Conservation (phyloP, 1,284 basidiomycete species). For the Tilletia caries region DNA sequence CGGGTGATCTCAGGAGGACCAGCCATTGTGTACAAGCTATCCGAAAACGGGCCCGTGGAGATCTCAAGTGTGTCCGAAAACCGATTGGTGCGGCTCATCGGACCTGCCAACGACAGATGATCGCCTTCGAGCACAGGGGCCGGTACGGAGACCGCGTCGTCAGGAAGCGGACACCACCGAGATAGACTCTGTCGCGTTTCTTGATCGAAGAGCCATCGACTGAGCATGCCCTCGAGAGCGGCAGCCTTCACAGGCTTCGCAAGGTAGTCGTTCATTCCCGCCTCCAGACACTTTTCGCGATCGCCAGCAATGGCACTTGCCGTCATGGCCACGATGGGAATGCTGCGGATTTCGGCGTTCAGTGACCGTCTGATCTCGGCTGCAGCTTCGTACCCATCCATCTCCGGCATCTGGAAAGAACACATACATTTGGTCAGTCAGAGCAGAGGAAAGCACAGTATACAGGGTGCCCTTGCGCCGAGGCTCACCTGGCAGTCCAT, state of each 20-base stretch:
- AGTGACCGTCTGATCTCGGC: conserved; percentile 33
- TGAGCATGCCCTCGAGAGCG: conserved; percentile 39
- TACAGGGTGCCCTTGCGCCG: neutral
- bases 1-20: neutral
- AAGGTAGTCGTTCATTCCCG: conserved; percentile 49
- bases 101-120: neutral
- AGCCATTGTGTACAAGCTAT: neutral
- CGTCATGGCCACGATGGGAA: conserved; percentile 46
- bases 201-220: conserved; percentile 43
- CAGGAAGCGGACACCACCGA: conserved; percentile 25
- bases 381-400: conserved; percentile 47
- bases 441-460: neutral
- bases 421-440: neutral
- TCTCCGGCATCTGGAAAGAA: conserved; percentile 38
- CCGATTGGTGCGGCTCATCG: neutral
- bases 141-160: neutral
- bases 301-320: conserved; percentile 46
- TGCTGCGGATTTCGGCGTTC: conserved; percentile 35
- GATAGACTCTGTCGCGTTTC: conserved; percentile 39
- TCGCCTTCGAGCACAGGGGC: neutral
- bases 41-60: neutral
- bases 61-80: neutral
- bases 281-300: conserved; percentile 43
- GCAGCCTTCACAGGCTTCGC: conserved; percentile 47
- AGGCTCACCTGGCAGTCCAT: conserved; percentile 6